Evolutionary conservation across 2,329 filamentous ascomycete genomes (phyloP).

Genomic region (Dactylonectria estremocensis): DNA sequence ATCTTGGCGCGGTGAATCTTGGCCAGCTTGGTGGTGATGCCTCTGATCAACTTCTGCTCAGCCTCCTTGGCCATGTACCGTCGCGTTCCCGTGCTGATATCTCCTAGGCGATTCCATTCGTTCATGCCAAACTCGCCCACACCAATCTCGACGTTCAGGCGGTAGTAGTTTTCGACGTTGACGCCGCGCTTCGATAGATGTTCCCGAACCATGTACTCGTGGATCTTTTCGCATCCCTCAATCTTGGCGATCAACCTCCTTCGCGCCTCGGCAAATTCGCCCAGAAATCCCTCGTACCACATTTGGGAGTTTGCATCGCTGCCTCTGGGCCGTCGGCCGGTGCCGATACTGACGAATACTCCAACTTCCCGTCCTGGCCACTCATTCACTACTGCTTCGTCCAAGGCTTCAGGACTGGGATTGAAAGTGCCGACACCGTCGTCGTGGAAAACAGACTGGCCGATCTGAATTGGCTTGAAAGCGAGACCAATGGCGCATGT

Average conservation of each 20-base stretch:
- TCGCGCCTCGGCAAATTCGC: conserved; percentile 92
- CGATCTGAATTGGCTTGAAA: conserved; percentile 96
- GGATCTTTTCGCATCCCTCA: conserved; percentile 93
- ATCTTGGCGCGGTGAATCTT: conserved; percentile 85
- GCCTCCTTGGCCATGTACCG: conserved; percentile 83
- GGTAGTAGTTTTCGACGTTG: conserved; percentile 91
- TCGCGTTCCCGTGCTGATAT: conserved; percentile 93
- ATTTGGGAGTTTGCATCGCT: conserved; percentile 80
- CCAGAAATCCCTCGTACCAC: conserved; percentile 96
- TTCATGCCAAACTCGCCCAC: conserved; percentile 99
- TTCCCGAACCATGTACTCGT: conserved; percentile 87
- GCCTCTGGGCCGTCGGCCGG: conserved; percentile 81
- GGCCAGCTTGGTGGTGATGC: conserved; percentile 84
- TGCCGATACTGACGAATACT: conserved; percentile 94
- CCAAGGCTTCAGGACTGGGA: conserved; percentile 85
- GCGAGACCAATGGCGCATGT: conserved; percentile 92
- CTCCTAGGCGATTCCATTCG: conserved; percentile 93
- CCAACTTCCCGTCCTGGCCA: conserved; percentile 96
- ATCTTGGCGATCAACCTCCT: conserved; percentile 90
- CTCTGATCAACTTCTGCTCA: conserved; percentile 83
- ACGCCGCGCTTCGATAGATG: conserved; percentile 84
- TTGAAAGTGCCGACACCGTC: conserved; percentile 95
- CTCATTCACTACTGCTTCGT: conserved; percentile 92
- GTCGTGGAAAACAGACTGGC: conserved; percentile 94
- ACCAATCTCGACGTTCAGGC: conserved; percentile 96